phyloP scores from a whole-genome alignment of 2,329 filamentous ascomycete genomes.

The Cordyceps pruinosa region DNA sequence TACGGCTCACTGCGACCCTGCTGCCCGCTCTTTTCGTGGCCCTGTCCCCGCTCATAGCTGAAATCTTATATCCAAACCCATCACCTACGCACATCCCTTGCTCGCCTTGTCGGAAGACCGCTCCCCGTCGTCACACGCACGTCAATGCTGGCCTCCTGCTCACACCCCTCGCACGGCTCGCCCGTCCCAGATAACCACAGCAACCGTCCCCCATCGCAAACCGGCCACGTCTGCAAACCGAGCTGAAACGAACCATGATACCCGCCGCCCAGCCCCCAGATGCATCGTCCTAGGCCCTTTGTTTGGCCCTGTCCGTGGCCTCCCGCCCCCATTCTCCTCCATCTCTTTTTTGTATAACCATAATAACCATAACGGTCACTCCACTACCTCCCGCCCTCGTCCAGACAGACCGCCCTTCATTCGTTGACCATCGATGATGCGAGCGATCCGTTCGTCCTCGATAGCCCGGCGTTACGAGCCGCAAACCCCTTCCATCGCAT shows the following conservation, averaged over 20 bases:
- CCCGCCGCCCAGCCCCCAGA: not conserved
- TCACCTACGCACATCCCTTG: not conserved
- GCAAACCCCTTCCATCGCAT: not conserved
- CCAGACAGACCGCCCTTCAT: not conserved
- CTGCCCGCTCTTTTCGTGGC: too few species aligned
- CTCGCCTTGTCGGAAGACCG: not conserved
- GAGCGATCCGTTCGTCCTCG: not conserved
- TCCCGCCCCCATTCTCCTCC: not conserved
- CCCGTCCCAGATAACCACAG: not conserved
- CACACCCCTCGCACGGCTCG: not conserved
- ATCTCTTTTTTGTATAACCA: not conserved
- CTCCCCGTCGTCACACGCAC: not conserved
- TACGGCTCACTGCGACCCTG: too few species aligned
- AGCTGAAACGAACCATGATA: not conserved
- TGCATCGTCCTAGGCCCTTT: not conserved
- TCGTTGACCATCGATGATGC: not conserved
- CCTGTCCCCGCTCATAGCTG: too few species aligned
- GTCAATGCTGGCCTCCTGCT: not conserved
- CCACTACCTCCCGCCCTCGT: not conserved
- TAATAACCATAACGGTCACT: not conserved
- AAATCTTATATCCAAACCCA: too few species aligned
- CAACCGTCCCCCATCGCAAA: not conserved
- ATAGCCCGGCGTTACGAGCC: not conserved
- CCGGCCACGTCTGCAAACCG: not conserved
- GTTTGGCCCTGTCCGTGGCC: not conserved